phyloP scores from a whole-genome alignment of 2,329 filamentous ascomycete species.

The Arthroderma sp. region DNA sequence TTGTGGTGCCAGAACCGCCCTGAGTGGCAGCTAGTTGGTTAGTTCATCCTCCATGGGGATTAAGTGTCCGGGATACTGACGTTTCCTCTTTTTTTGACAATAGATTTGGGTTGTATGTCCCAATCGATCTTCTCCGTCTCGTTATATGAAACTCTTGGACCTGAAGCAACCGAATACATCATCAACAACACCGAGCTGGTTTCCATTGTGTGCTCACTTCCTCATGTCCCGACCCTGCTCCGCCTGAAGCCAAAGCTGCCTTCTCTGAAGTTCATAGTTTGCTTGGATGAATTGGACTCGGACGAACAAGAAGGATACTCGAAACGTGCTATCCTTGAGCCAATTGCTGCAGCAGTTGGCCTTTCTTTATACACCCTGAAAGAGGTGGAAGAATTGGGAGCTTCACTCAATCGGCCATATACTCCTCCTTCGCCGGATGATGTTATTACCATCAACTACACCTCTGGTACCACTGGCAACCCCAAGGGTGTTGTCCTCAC shows the following conservation, averaged over 20 bases:
- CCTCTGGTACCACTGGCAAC: conserved; percentile 50
- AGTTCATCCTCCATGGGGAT: conserved; percentile 13
- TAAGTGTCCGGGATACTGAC: neutral
- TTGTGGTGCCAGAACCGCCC: conserved; percentile 79
- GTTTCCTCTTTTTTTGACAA: neutral
- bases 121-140: conserved; percentile 84
- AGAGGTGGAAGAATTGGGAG: conserved; percentile 71
- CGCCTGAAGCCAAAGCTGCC: conserved; percentile 69
- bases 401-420: conserved; percentile 53
- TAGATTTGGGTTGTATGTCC: conserved; percentile 74
- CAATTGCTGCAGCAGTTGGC: conserved; percentile 59
- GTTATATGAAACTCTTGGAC: conserved; percentile 88
- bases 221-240: conserved; percentile 67
- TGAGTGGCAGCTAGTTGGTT: conserved; percentile 75
- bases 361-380: conserved; percentile 66
- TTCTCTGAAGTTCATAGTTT: conserved; percentile 74
- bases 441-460: conserved; percentile 61
- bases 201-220: conserved; percentile 64
- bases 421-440: conserved; percentile 62
- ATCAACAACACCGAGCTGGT: conserved; percentile 73
- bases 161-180: conserved; percentile 86
- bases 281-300: conserved; percentile 65
- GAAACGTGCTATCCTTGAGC: conserved; percentile 65
- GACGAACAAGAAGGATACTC: conserved; percentile 66
- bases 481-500: conserved; percentile 58